Conservation (phyloP, 495 filamentous ascomycete species). For the Letharia lupina region DNA sequence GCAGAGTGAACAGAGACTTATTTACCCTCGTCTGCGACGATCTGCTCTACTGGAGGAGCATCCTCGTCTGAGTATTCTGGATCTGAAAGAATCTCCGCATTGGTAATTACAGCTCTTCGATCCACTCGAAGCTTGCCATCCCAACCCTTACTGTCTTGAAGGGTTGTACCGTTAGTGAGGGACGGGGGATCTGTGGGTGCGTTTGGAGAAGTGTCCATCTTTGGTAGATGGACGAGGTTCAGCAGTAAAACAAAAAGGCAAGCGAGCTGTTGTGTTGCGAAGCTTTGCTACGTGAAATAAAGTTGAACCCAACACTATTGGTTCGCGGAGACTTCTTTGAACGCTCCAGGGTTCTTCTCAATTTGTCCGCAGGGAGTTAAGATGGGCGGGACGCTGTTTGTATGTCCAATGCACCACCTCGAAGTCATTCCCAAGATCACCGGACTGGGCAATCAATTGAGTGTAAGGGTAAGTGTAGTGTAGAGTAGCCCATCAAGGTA, state of each 20-base stretch:
- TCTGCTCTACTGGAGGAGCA: conserved; percentile 63
- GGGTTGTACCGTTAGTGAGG: conserved; percentile 24
- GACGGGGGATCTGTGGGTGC: not conserved
- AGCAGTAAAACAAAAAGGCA: not conserved
- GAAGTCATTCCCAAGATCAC: too few relatives aligned
- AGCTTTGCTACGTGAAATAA: not conserved
- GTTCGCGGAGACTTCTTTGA: too few relatives aligned
- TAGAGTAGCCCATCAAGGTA: too few relatives aligned
- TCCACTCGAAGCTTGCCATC: conserved; percentile 81
- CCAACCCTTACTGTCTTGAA: conserved; percentile 73
- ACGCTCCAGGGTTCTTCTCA: too few relatives aligned
- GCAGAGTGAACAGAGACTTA: conserved; percentile 10
- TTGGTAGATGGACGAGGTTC: not conserved
- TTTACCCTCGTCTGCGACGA: conserved; percentile 74
- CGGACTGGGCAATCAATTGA: too few relatives aligned
- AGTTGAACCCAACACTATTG: too few relatives aligned
- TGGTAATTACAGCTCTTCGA: conserved; percentile 54
- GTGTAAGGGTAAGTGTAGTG: too few relatives aligned
- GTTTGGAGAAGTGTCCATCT: conserved; percentile 3
- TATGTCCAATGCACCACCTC: too few relatives aligned
- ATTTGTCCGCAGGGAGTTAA: too few relatives aligned
- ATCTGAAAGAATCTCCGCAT: conserved; percentile 72
- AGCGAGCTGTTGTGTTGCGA: not conserved
- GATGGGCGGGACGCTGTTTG: too few relatives aligned
- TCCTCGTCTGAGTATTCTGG: conserved; percentile 81